Percentiles rank a stretch among this genome's conserved stretches.
phyloP scores from a whole-genome alignment of 1,284 basidiomycete genomes.

The Ceratobasidium sp. region DNA sequence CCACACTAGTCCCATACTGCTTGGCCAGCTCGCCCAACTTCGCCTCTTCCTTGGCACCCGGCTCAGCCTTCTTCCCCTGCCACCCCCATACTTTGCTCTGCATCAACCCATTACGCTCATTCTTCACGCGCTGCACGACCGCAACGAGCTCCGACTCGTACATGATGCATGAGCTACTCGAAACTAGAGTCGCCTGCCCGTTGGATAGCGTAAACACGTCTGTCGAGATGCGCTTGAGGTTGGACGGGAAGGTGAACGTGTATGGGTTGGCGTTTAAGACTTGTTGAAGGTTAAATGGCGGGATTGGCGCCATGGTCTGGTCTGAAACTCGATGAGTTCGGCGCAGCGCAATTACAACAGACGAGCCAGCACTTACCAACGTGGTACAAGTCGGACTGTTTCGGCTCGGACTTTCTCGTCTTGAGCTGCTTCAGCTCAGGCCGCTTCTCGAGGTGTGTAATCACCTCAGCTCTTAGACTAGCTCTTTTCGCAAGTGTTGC shows the following conservation, averaged over 20 bases:
- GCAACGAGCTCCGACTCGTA: slow-evolving; percentile 78
- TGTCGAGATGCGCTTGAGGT: slow-evolving; percentile 72
- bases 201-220: slow-evolving; percentile 74
- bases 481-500: slow-evolving; percentile 40
- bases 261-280: slow-evolving; percentile 55
- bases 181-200: slow-evolving; percentile 62
- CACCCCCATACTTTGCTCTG: slow-evolving; percentile 79
- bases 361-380: slow-evolving; percentile 21
- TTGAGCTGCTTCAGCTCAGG: neutral
- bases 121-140: slow-evolving; percentile 76
- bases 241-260: slow-evolving; percentile 53
- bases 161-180: slow-evolving; percentile 66
- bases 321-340: slow-evolving; percentile 55
- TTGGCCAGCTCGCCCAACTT: slow-evolving; percentile 78
- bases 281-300: slow-evolving; percentile 64
- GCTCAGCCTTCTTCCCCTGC: slow-evolving; percentile 68
- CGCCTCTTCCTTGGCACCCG: slow-evolving; percentile 70
- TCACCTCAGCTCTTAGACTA: slow-evolving; percentile 8
- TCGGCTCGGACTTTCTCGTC: neutral
- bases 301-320: slow-evolving; percentile 63
- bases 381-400: neutral
- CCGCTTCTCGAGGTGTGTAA: slow-evolving; percentile 1
- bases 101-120: slow-evolving; percentile 72
- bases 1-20: slow-evolving; percentile 74
- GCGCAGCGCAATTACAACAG: neutral